Conservation (phyloP, 192 early-diverging fungal genomes). For the Pecoramyces ruminantium region DNA sequence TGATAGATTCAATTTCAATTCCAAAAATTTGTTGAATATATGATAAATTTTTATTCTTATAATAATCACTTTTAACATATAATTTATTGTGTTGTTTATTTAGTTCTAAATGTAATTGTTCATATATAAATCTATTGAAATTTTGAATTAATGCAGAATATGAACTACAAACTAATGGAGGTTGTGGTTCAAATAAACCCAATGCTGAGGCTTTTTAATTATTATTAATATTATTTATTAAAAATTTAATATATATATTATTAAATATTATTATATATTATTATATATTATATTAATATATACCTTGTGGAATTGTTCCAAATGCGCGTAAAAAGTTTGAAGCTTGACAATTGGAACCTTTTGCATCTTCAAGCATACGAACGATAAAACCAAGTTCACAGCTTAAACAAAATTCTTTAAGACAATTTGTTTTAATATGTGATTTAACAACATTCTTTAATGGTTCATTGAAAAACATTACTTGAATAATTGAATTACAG, state of each 20-base stretch:
- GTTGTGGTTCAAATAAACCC: slow-evolving; percentile 74
- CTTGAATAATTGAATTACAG: slow-evolving; percentile 77
- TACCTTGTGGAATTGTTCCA: slow-evolving; percentile 66
- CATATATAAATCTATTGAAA: slow-evolving; percentile 77
- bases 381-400: slow-evolving; percentile 92
- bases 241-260: too few relatives aligned
- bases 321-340: slow-evolving; percentile 77
- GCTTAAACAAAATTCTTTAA: slow-evolving; percentile 58
- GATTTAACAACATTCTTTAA: slow-evolving; percentile 50
- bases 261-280: too few relatives aligned
- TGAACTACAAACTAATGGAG: slow-evolving; percentile 19
- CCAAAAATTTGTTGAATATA: slow-evolving; percentile 52
- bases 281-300: neutral
- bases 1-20: slow-evolving; percentile 35
- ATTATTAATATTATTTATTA: too few relatives aligned
- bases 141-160: slow-evolving; percentile 69
- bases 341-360: slow-evolving; percentile 91
- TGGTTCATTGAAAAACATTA: slow-evolving; percentile 50
- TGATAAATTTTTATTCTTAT: slow-evolving; percentile 9
- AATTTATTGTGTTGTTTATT: slow-evolving; percentile 16
- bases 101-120: slow-evolving; percentile 69
- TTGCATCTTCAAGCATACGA: slow-evolving; percentile 71
- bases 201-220: slow-evolving; percentile 50
- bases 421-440: slow-evolving; percentile 49
- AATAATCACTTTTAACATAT: neutral